Evolutionary conservation across 2,329 filamentous ascomycete genomes (phyloP), one percentile per base, ranked within the genome.

Genomic region (Aspergillus tubingensis): DNA sequence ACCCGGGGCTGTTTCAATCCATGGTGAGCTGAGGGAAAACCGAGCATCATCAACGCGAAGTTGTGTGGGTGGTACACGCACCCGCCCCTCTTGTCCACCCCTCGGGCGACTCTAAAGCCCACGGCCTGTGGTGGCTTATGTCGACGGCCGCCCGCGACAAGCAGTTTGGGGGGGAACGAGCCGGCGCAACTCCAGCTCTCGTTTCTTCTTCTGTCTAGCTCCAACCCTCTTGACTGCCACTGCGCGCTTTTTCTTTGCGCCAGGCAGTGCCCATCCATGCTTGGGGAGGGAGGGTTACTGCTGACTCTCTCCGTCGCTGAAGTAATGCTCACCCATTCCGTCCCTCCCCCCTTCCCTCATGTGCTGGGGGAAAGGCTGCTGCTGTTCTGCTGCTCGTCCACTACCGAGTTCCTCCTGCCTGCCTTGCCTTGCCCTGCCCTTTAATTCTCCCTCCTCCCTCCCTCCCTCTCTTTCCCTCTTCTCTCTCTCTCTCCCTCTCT

Each of bases 251-350:
- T 56, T 68, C 54, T 38, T 38, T 36, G 11, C 10, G 38, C 19
- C 19, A 23, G 41, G 38, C 70, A 5, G 23, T 81, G 84, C 79
- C 53, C 52, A 48, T 58, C 53, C 52, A 48, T 58, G 53, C 49
- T 56, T 53, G 39, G 50, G 50, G 39, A 53, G 48, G 52, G 55
- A 55, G 44, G 32, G 32, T 36, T 36, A 49, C 51, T 54, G 60
- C 60, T 60, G 57, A 62, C 57, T 56, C 36, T 56, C 41, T 50
- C 85, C 83, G 54, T 86, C 85, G 70, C 86, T 81, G 64, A 85
- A 83, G 52, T 80, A 81, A 67, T 85, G 82, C 52, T 60, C 58
- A 49, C 57, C 54, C 38, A 60, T 60, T 48, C 58, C 57, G 48
- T 61, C 44, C 39, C 49, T 61, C 47, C 44, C 56, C 32, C 50